Conservation (phyloP, 2,329 filamentous ascomycete species). For the Fusarium sublunatum region DNA sequence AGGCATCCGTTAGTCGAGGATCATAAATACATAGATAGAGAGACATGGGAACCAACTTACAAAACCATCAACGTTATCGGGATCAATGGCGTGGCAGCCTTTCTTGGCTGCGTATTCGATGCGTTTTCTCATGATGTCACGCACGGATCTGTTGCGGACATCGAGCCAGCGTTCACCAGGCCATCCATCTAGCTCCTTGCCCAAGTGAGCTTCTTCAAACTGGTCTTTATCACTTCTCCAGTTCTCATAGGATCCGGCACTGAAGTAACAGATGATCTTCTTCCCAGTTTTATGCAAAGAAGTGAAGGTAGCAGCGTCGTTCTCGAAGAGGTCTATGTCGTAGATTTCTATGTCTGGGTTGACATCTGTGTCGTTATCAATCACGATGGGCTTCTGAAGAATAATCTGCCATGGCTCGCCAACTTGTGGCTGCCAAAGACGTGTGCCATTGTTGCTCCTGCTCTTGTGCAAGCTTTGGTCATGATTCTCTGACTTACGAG, state of each 20-base stretch:
- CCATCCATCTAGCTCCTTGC: slow-evolving; percentile 71
- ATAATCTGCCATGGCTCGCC: slow-evolving; percentile 71
- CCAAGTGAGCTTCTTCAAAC: slow-evolving; percentile 67
- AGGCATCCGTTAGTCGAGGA: too few species aligned
- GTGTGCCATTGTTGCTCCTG: slow-evolving; percentile 20
- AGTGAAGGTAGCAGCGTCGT: slow-evolving; percentile 55
- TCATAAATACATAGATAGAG: too few species aligned
- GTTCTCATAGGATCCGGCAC: slow-evolving; percentile 74
- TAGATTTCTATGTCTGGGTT: slow-evolving; percentile 61
- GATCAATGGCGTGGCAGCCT: slow-evolving; percentile 66
- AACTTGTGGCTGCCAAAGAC: slow-evolving; percentile 63
- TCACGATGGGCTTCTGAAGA: slow-evolving; percentile 57
- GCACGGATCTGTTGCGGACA: slow-evolving; percentile 65
- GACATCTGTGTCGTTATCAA: slow-evolving; percentile 52
- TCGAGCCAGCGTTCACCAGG: slow-evolving; percentile 74
- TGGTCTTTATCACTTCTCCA: slow-evolving; percentile 67
- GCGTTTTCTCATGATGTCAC: slow-evolving; percentile 71
- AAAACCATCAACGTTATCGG: slow-evolving; percentile 76
- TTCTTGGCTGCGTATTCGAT: slow-evolving; percentile 70
- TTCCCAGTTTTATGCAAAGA: slow-evolving; percentile 66
- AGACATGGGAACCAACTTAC: slow-evolving; percentile 59
- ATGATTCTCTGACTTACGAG: too few species aligned
- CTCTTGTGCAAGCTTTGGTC: too few species aligned
- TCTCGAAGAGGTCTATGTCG: slow-evolving; percentile 67
- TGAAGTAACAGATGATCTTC: slow-evolving; percentile 80